Evolutionary conservation across 768 basidiomycete genomes (phyloP).

Genomic region (Suillus hirtellus): DNA sequence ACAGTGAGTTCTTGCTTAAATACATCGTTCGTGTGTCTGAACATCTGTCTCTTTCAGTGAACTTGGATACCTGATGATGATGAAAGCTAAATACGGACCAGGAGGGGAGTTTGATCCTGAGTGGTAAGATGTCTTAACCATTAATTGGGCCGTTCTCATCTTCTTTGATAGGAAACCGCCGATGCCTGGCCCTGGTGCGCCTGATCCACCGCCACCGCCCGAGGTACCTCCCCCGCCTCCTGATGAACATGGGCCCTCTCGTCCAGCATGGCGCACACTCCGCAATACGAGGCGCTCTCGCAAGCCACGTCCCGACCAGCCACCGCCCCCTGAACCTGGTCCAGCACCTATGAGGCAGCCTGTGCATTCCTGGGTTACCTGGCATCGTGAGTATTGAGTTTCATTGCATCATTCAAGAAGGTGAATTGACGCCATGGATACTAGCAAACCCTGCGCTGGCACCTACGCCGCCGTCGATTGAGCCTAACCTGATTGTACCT

Average conservation of each 20-base stretch:
- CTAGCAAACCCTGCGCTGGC: constrained; percentile 58
- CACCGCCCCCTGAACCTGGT: constrained; percentile 33
- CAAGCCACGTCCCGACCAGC: constrained; percentile 39
- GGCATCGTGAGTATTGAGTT: constrained; percentile 58
- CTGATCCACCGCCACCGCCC: constrained; percentile 45
- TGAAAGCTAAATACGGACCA: constrained; percentile 78
- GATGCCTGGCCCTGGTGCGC: constrained; percentile 37
- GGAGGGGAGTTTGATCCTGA: constrained; percentile 84
- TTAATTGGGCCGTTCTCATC: constrained; percentile 12
- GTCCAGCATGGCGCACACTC: constrained; percentile 67
- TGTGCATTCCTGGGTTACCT: constrained; percentile 58
- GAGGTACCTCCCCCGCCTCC: constrained; percentile 44
- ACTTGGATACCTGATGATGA: constrained; percentile 66
- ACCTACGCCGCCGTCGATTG: constrained; percentile 62
- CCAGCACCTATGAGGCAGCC: constrained; percentile 43
- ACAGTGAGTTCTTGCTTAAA: constrained; percentile 52
- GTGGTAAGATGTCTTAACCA: constrained; percentile 48
- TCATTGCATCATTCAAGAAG: constrained; percentile 8
- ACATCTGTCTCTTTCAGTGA: constrained; percentile 46
- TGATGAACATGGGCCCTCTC: constrained; percentile 44
- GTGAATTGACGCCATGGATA: constrained; percentile 9
- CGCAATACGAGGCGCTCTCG: constrained; percentile 41
- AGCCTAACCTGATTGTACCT: constrained; percentile 62
- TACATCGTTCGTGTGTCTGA: background rate
- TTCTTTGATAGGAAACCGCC: constrained; percentile 45